Base-by-base conservation (phyloP, 2,329 filamentous ascomycete genomes). In the Sphaerostilbella broomeana region DNA sequence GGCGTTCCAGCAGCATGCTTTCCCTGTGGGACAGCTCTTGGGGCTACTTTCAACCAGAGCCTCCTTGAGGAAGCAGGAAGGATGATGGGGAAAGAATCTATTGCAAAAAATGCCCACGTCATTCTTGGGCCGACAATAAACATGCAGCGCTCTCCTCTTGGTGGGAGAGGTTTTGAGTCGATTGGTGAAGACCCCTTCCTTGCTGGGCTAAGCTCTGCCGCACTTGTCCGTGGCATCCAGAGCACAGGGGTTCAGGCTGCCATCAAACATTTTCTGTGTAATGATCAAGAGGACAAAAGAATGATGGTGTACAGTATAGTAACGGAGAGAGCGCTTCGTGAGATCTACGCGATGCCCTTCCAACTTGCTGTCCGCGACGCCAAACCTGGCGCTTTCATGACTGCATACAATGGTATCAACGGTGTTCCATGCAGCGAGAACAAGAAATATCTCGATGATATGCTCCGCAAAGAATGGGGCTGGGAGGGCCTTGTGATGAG, bases 51-150 rank as follows among this genome's bases (percentile, higher is more conserved):
- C 54, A 76, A 80, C 55, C 58, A 62, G 20, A 56, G 66, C 5
- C 65, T 79, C 8, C 63, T 78, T 2, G 62, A 70, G 32, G 59
- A 69, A 50, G 67, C 70, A 13, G 73, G 73, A 22, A 60, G 55
- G 46, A 64, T 65, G 37, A 72, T 78, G 63, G 73, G 67, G 4
- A 62, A 68, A 31, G 73, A 77, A 48, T 67, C 72, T 26, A 67
- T 71, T 34, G 66, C 68, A 1, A 78, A 79, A 56, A 73, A 72
- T 25, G 75, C 72, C 3, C 74, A 79, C 52, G 67, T 65, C 16
- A 72, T 77, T 42, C 64, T 80, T 1, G 77, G 77, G 0, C 77
- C 77, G 4, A 81, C 77, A 16, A 76, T 80, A 52, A 78, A 79
- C 53, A 78, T 78, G 65, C 73, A 77, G 50, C 67, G 75, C 33